phyloP scores from a whole-genome alignment of 2,329 filamentous ascomycete species.

The Cladophialophora yegresii region DNA sequence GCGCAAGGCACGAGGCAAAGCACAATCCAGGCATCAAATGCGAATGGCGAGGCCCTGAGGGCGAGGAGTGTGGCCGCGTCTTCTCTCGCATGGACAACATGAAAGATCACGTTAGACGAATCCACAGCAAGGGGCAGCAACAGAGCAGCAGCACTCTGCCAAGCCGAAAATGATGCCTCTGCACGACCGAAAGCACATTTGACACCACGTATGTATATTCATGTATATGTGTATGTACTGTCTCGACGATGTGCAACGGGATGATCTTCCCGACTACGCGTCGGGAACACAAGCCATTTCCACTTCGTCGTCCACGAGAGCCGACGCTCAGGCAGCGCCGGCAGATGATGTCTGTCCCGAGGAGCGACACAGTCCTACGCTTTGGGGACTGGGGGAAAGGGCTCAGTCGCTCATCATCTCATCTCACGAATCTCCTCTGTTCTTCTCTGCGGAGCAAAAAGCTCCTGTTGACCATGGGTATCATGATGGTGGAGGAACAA shows the following conservation, averaged over 20 bases:
- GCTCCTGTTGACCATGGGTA: not conserved
- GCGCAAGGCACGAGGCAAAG: conserved; percentile 63
- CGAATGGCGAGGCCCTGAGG: conserved; percentile 35
- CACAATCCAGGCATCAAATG: conserved; percentile 63
- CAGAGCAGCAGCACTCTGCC: conserved; percentile 20
- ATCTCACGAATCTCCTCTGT: not conserved
- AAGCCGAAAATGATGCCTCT: conserved; percentile 18
- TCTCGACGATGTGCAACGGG: not conserved
- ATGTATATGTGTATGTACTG: not conserved
- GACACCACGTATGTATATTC: not conserved
- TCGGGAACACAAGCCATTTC: not conserved
- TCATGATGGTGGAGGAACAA: not conserved
- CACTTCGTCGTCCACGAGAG: not conserved
- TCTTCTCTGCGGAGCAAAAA: not conserved
- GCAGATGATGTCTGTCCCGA: not conserved
- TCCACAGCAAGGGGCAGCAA: conserved; percentile 42
- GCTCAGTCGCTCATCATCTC: not conserved
- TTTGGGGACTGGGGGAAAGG: not conserved
- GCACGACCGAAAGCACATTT: not conserved
- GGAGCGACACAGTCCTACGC: not conserved
- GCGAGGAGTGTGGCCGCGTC: conserved; percentile 56
- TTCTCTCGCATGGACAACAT: conserved; percentile 66
- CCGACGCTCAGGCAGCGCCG: not conserved
- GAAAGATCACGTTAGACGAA: conserved; percentile 53
- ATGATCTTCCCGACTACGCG: not conserved